Percentiles rank a stretch among this genome's conserved stretches.
Evolutionary conservation across 208 protist species (phyloP).

Genomic region (Trypanosoma scelopori): DNA sequence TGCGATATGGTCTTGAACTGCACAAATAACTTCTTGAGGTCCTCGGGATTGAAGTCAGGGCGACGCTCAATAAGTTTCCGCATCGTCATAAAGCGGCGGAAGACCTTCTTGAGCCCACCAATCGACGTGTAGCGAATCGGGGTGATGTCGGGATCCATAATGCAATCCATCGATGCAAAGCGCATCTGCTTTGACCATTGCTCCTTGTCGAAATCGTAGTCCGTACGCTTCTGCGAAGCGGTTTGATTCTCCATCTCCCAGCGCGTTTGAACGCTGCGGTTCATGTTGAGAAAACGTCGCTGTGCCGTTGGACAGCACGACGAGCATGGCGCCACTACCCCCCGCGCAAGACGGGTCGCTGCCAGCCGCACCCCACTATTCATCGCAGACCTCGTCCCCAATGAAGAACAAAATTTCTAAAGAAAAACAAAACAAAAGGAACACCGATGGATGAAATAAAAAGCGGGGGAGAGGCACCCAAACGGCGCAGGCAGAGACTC

Average conservation of each 20-base stretch:
- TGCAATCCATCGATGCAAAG: slow-evolving; percentile 92
- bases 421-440: too few relatives aligned
- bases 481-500: too few relatives aligned
- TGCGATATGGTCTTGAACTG: slow-evolving; percentile 70
- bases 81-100: slow-evolving; percentile 87
- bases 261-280: slow-evolving; percentile 83
- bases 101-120: slow-evolving; percentile 62
- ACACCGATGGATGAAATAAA: too few relatives aligned
- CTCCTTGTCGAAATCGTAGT: slow-evolving; percentile 93
- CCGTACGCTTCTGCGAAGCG: slow-evolving; percentile 74
- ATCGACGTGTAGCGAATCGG: slow-evolving; percentile 84
- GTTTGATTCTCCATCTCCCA: slow-evolving; percentile 75
- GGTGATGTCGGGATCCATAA: slow-evolving; percentile 88
- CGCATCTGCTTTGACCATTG: slow-evolving; percentile 93
- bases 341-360: background rate
- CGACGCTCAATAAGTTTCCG: slow-evolving; percentile 83
- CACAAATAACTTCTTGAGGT: slow-evolving; percentile 75
- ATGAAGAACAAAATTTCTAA: too few relatives aligned
- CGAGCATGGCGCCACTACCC: background rate
- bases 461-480: too few relatives aligned
- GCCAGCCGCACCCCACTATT: slow-evolving; percentile 1
- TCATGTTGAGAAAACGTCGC: slow-evolving; percentile 74
- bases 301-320: background rate
- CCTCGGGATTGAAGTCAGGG: slow-evolving; percentile 71
- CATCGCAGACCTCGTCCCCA: slow-evolving; percentile 6